These are phyloP conservation scores for Medicago lupulina DNA, from an alignment of 306 rosid genomes.

Conservation along the genomic window DNA sequence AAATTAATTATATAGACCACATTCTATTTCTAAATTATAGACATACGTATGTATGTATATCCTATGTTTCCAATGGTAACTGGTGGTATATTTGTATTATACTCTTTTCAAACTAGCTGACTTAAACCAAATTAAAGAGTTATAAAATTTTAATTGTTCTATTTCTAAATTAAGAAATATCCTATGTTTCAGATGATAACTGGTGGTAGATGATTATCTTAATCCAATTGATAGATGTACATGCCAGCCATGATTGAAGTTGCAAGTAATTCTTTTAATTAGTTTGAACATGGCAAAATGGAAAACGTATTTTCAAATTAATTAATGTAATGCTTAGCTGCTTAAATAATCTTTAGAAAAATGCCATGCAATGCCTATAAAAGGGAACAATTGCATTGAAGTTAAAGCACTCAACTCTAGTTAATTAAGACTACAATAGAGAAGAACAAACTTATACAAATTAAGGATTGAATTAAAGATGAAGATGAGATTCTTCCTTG, in stretches of 20 bases:
- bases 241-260: constrained; percentile 1
- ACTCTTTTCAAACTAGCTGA: too few species aligned
- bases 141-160: too few species aligned
- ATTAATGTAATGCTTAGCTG: constrained; percentile 29
- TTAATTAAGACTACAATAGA: constrained; percentile 11
- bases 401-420: constrained; percentile 33
- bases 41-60: background rate
- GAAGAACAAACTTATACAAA: background rate
- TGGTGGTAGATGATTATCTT: background rate
- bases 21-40: background rate
- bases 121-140: too few species aligned
- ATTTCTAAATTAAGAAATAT: background rate
- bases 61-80: background rate
- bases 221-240: background rate
- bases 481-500: constrained; percentile 37
- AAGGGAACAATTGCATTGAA: constrained; percentile 23
- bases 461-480: constrained; percentile 13
- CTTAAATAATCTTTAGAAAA: background rate
- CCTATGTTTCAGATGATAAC: background rate
- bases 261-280: background rate
- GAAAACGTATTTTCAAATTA: background rate
- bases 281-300: background rate
- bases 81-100: too few species aligned
- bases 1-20: background rate
- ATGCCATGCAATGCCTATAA: constrained; percentile 31